Evolutionary conservation across 306 rosid genomes (phyloP), one percentile per base, ranked within the genome.

Genomic region (Casuarina cunninghamiana): DNA sequence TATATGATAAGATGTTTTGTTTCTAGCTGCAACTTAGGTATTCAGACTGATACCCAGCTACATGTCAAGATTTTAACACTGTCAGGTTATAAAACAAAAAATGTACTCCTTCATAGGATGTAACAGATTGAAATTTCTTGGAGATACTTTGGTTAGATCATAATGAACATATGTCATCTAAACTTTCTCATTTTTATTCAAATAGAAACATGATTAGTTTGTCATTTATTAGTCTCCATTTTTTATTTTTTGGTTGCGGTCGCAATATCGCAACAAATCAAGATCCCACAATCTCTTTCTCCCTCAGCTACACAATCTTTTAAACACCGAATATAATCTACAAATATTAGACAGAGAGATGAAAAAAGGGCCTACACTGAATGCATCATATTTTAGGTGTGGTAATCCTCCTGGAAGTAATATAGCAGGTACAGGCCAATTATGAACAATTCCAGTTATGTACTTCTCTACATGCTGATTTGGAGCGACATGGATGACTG

Each of bases 391-490:
- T 86, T 91, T 92, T 60, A 79, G 83, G 60, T 61, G 75, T 39
- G 80, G 84, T 66, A 85, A 84, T 82, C 91, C 93, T 50, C 97
- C 98, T 53, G 91, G 88, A 83, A 91, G 78, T 84, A 89, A 71
- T 75, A 89, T 60, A 61, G 79, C 77, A 72, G 97, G 91, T 69
- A 88, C 92, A 4, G 95, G 97, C 97, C 97, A 95, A 51, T 86
- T 84, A 53, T 78, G 82, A 75, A 86, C 80, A 13, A 83, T 76
- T 81, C 68, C 76, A 16, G 75, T 83, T 55, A 95, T 84, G 62
- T 77, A 86, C 16, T 80, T 79, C 78, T 92, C 84, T 39, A 95
- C 97, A 53, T 87, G 83, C 84, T 46, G 86, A 84, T 95, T 95
- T 7, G 97, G 84, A 11, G 98, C 97, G 42, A 95, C 82, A 71